Evolutionary conservation across 2,329 filamentous ascomycete genomes (phyloP).

Genomic region (Sphaerostilbella broomeana): DNA sequence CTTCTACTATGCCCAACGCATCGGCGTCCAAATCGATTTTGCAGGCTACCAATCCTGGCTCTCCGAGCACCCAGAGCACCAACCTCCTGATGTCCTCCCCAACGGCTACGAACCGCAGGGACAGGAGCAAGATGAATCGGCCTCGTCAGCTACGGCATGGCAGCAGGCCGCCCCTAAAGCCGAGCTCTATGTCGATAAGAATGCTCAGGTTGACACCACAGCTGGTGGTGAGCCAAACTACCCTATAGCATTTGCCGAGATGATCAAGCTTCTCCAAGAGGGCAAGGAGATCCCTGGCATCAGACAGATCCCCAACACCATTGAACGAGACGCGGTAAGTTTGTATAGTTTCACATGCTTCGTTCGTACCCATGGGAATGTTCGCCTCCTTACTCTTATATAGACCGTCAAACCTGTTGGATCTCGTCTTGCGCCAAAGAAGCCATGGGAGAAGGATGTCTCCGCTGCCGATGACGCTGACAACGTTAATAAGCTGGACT

Average conservation of each 20-base stretch:
- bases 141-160: slow-evolving; percentile 33
- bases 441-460: slow-evolving; percentile 71
- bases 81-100: slow-evolving; percentile 31
- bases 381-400: slow-evolving; percentile 1
- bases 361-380: no score
- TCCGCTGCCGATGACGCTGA: slow-evolving; percentile 16
- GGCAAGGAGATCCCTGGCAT: slow-evolving; percentile 83
- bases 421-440: slow-evolving; percentile 41
- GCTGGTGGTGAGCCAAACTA: slow-evolving; percentile 55
- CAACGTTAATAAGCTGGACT: slow-evolving; percentile 24
- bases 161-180: slow-evolving; percentile 44
- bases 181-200: slow-evolving; percentile 40
- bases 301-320: slow-evolving; percentile 73
- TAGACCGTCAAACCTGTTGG: slow-evolving; percentile 44
- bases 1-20: slow-evolving; percentile 56
- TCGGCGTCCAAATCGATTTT: slow-evolving; percentile 55
- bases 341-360: not conserved
- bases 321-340: slow-evolving; percentile 64
- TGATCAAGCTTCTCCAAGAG: slow-evolving; percentile 76
- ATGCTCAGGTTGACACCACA: slow-evolving; percentile 17
- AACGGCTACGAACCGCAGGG: slow-evolving; percentile 9
- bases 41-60: slow-evolving; percentile 62
- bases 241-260: slow-evolving; percentile 75
- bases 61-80: slow-evolving; percentile 27
- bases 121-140: not conserved